Conservation (phyloP, 2,329 filamentous ascomycete species). For the Trichoderma arundinaceum region DNA sequence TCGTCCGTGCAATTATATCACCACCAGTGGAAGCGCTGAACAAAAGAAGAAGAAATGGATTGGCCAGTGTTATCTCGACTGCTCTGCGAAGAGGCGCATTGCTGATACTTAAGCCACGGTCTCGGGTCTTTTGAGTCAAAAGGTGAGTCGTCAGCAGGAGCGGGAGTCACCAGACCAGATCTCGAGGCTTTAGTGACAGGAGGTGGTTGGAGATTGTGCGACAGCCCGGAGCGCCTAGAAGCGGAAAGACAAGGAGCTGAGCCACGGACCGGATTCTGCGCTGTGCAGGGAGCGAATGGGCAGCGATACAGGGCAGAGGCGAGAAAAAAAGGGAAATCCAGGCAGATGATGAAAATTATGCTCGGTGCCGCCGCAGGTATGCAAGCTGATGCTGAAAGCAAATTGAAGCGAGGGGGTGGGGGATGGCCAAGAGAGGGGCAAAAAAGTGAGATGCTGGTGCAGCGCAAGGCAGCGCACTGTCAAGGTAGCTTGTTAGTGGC, state of each 20-base stretch:
- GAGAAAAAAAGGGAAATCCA: conserved; percentile 1
- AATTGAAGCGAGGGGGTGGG: conserved; percentile 28
- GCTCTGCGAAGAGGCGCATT: conserved; percentile 24
- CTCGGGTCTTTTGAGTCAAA: conserved; percentile 1
- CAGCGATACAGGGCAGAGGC: conserved; percentile 8
- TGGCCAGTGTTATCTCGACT: conserved; percentile 24
- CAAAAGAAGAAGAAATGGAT: conserved; percentile 27
- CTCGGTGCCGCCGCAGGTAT: not conserved
- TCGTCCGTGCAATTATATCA: conserved; percentile 17
- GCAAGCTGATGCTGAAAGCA: conserved; percentile 7
- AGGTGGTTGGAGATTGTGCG: not conserved
- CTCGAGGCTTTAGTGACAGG: conserved; percentile 3
- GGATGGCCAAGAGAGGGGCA: conserved; percentile 24
- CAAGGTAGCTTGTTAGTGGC: too few species aligned
- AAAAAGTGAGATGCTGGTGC: not conserved
- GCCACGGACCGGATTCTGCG: too few species aligned
- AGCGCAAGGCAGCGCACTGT: too few species aligned
- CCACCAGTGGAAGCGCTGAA: conserved; percentile 13
- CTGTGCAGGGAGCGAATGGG: not conserved
- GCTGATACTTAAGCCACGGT: conserved; percentile 21
- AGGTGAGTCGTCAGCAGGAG: conserved; percentile 25
- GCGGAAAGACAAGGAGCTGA: conserved; percentile 12
- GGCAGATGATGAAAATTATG: conserved; percentile 4
- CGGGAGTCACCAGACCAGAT: conserved; percentile 24
- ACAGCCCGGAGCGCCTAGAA: conserved; percentile 14